Percentiles rank a stretch among this genome's conserved stretches.
Conservation (phyloP, 2,329 filamentous ascomycete genomes). For the Gnomoniopsis sp. region DNA sequence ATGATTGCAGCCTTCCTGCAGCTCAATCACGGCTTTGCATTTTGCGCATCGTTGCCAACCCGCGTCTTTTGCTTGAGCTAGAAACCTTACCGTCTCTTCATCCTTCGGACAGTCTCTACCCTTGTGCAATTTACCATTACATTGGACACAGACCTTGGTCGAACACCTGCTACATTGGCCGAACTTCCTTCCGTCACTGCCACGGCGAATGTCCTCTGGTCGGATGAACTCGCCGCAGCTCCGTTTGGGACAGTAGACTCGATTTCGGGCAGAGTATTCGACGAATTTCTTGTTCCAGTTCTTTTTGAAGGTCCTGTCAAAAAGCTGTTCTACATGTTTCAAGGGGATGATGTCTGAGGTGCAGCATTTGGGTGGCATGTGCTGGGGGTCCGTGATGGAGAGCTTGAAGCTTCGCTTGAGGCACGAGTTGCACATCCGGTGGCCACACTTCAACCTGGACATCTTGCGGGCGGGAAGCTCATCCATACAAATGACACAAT, state of each 20-base stretch:
- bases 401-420: constrained; percentile 71
- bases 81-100: constrained; percentile 60
- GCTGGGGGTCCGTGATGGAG: constrained; percentile 71
- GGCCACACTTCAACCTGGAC: constrained; percentile 71
- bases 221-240: constrained; percentile 79
- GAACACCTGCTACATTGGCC: constrained; percentile 70
- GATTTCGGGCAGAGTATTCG: constrained; percentile 70
- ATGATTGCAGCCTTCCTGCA: constrained; percentile 81
- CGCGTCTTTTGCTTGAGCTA: constrained; percentile 61
- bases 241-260: constrained; percentile 71
- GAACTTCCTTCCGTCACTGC: constrained; percentile 57
- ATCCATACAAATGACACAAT: constrained; percentile 72
- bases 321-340: constrained; percentile 71
- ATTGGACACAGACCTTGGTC: constrained; percentile 70
- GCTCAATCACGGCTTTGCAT: constrained; percentile 71
- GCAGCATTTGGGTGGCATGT: constrained; percentile 86
- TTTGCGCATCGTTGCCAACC: constrained; percentile 75
- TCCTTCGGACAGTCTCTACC: constrained; percentile 68
- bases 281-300: constrained; percentile 78
- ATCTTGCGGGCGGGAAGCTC: constrained; percentile 61
- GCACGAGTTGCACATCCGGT: constrained; percentile 78
- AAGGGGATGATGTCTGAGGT: constrained; percentile 68
- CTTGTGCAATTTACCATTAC: constrained; percentile 72
- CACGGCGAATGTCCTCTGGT: constrained; percentile 62
- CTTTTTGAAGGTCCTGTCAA: constrained; percentile 71